A percentile compares a stretch with the other conserved stretches of the same genome.
phyloP scores from a whole-genome alignment of 345 rosid genomes.

The Physaria fendleri region DNA sequence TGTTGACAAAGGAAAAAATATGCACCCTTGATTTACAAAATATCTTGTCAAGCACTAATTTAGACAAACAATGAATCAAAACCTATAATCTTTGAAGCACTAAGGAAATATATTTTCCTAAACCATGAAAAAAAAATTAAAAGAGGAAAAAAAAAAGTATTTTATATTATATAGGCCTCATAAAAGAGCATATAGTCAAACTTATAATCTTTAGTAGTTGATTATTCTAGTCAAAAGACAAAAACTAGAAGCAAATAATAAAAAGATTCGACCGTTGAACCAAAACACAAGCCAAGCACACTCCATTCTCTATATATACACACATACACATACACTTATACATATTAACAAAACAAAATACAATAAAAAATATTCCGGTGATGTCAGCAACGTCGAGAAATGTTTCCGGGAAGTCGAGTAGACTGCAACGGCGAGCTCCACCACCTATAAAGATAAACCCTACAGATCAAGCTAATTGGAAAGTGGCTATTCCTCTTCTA shows the following conservation, averaged over 20 bases:
- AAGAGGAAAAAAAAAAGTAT: not conserved
- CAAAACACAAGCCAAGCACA: conserved; percentile 12
- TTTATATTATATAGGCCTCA: not conserved
- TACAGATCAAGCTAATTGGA: conserved; percentile 46
- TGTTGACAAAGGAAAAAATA: too few relatives aligned
- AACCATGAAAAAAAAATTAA: not conserved
- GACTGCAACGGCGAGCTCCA: conserved; percentile 78
- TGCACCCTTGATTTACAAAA: not conserved
- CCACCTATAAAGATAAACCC: conserved; percentile 57
- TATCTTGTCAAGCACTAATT: not conserved
- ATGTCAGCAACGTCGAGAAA: conserved; percentile 29
- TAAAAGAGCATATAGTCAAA: conserved; percentile 33
- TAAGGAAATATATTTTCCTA: not conserved
- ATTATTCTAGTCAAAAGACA: conserved; percentile 13
- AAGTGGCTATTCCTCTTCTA: conserved; percentile 86
- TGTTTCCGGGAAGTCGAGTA: conserved; percentile 37
- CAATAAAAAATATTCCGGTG: conserved; percentile 9
- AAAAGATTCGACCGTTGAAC: conserved; percentile 30
- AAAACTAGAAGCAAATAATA: not conserved
- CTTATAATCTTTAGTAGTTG: conserved; percentile 4
- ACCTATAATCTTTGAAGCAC: not conserved
- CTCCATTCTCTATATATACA: conserved; percentile 2
- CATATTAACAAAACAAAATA: not conserved
- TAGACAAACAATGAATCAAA: not conserved
- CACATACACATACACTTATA: not conserved